phyloP scores from a whole-genome alignment of 176 grass and related monocot species.

The Aegilops tauschii region DNA sequence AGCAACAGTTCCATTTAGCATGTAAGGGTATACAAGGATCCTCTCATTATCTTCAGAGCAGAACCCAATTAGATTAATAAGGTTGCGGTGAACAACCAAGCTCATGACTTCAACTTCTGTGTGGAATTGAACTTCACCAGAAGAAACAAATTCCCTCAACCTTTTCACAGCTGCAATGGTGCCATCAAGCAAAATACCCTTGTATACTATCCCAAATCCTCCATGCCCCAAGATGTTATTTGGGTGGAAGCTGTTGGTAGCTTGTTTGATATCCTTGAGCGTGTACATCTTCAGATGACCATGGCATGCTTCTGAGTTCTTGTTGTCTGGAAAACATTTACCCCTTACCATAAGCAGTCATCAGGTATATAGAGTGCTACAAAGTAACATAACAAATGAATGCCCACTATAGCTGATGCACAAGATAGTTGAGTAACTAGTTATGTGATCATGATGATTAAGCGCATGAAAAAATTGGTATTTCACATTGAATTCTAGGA shows the following conservation, averaged over 20 bases:
- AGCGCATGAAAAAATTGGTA: neutral
- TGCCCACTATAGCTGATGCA: neutral
- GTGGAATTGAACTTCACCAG: slow-evolving; percentile 62
- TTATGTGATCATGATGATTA: neutral
- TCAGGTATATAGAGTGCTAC: slow-evolving; percentile 11
- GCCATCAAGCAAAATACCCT: slow-evolving; percentile 51
- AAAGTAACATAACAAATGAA: neutral
- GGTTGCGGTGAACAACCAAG: slow-evolving; percentile 75
- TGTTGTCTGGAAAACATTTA: slow-evolving; percentile 46
- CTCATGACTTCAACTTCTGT: slow-evolving; percentile 90
- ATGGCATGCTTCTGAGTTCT: slow-evolving; percentile 33
- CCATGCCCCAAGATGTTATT: slow-evolving; percentile 84
- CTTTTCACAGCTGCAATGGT: slow-evolving; percentile 66
- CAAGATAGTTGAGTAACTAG: neutral
- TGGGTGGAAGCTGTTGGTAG: slow-evolving; percentile 64
- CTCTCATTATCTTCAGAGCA: slow-evolving; percentile 64
- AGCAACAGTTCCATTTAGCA: slow-evolving; percentile 81
- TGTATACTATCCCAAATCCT: slow-evolving; percentile 82
- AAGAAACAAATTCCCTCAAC: slow-evolving; percentile 43
- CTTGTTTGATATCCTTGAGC: slow-evolving; percentile 62
- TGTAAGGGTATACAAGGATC: slow-evolving; percentile 83
- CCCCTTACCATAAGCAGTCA: neutral
- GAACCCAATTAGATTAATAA: slow-evolving; percentile 65
- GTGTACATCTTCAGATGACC: slow-evolving; percentile 70
- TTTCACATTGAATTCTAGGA: slow-evolving; percentile 5